Percentiles rank a stretch among this genome's conserved stretches.
These are phyloP conservation scores for Talaromyces sp. DNA, from an alignment of 2,329 filamentous ascomycete species.

Conservation along the genomic window DNA sequence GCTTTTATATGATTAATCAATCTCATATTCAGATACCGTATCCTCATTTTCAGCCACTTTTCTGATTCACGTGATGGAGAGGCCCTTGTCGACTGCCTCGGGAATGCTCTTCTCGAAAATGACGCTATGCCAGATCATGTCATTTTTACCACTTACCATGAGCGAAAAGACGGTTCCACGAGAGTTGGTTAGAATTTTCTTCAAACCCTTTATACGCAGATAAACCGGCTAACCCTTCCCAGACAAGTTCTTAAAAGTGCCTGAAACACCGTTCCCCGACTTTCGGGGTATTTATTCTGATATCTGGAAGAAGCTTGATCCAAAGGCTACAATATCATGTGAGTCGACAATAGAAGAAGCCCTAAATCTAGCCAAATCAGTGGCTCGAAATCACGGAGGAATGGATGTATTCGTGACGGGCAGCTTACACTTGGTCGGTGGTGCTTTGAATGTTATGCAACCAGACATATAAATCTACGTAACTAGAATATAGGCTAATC, in stretches of 20 bases:
- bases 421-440: constrained; percentile 23
- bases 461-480: not conserved
- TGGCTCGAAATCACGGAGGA: constrained; percentile 14
- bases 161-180: constrained; percentile 18
- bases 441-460: constrained; percentile 20
- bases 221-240: not conserved
- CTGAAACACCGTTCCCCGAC: constrained; percentile 17
- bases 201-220: constrained; percentile 7
- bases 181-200: constrained; percentile 18
- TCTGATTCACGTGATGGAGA: constrained; percentile 25
- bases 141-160: constrained; percentile 28
- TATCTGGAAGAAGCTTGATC: constrained; percentile 20
- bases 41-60: constrained; percentile 32
- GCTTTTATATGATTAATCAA: not conserved
- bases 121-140: constrained; percentile 20
- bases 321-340: constrained; percentile 15
- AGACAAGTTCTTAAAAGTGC: constrained; percentile 18
- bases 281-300: constrained; percentile 19
- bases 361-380: constrained; percentile 17
- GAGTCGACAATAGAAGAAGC: constrained; percentile 24
- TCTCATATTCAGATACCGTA: constrained; percentile 11
- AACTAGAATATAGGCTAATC: too few species aligned
- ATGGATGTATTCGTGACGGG: constrained; percentile 23
- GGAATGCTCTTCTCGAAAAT: constrained; percentile 15
- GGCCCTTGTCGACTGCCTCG: constrained; percentile 19